Conservation (phyloP, 352 stramenopile genomes). For the Phytopythium vexans region DNA sequence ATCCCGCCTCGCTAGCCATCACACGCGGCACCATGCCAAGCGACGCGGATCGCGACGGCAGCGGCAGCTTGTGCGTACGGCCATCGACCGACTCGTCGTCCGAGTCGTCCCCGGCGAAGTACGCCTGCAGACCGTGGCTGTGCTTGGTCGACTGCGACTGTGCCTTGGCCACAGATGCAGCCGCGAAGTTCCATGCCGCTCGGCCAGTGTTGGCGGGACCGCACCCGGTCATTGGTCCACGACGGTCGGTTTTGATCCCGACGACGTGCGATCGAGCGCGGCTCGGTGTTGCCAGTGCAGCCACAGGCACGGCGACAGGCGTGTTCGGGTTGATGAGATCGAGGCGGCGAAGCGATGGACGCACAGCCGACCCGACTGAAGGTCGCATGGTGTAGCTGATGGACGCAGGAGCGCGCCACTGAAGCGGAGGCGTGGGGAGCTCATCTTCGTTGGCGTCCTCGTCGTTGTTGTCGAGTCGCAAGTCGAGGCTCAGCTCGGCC, state of each 20-base stretch:
- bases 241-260: too few relatives aligned
- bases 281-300: too few relatives aligned
- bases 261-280: too few relatives aligned
- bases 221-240: too few relatives aligned
- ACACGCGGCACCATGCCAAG: conserved; percentile 18
- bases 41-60: conserved; percentile 30
- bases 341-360: not conserved
- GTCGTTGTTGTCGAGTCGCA: conserved; percentile 29
- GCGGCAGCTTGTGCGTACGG: not conserved
- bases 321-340: not conserved
- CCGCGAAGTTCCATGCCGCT: conserved; percentile 4
- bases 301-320: too few relatives aligned
- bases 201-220: not conserved
- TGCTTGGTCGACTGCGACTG: conserved; percentile 4
- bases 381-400: not conserved
- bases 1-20: not conserved
- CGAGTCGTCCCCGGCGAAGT: conserved; percentile 26
- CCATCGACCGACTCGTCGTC: conserved; percentile 25
- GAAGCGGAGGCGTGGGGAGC: not conserved
- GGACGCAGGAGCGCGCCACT: conserved; percentile 4
- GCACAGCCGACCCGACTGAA: not conserved
- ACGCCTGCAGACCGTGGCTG: conserved; percentile 13
- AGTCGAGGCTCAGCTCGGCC: conserved; percentile 21
- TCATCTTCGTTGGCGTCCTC: conserved; percentile 5
- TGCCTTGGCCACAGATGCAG: conserved; percentile 3